A percentile compares a stretch with the other conserved stretches of the same genome.
These are phyloP conservation scores for Xylariaceae sp. DNA, from an alignment of 2,329 filamentous ascomycete species.

Conservation along the genomic window DNA sequence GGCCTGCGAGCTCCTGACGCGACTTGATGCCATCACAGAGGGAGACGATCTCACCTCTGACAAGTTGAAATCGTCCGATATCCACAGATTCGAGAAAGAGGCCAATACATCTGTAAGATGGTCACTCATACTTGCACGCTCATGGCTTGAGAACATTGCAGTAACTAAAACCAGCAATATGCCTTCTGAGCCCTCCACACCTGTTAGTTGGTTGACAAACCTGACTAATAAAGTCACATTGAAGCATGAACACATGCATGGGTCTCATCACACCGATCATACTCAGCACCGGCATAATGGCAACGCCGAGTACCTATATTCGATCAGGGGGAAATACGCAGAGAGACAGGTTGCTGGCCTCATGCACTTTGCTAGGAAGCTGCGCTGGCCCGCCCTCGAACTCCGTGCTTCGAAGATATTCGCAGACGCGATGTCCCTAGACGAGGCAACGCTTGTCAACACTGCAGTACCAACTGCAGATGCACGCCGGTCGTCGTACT, in stretches of 20 bases:
- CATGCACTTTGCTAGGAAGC: slow-evolving; percentile 60
- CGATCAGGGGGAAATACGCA: slow-evolving; percentile 54
- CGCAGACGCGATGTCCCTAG: slow-evolving; percentile 45
- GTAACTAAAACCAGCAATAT: slow-evolving; percentile 45
- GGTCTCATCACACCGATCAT: slow-evolving; percentile 36
- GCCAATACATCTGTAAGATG: slow-evolving; percentile 63
- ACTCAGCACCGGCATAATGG: slow-evolving; percentile 35
- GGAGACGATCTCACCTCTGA: slow-evolving; percentile 55
- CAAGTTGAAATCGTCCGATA: slow-evolving; percentile 52
- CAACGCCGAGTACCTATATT: slow-evolving; percentile 39
- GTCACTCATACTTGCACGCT: slow-evolving; percentile 62
- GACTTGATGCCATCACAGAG: slow-evolving; percentile 61
- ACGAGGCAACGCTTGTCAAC: slow-evolving; percentile 41
- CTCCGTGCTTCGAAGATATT: slow-evolving; percentile 47
- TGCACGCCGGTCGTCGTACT: slow-evolving; percentile 45
- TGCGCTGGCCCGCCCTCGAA: slow-evolving; percentile 62
- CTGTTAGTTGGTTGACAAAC: slow-evolving; percentile 54
- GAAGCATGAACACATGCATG: slow-evolving; percentile 35
- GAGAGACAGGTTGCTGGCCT: slow-evolving; percentile 60
- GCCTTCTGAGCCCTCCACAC: slow-evolving; percentile 33
- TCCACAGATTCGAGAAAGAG: slow-evolving; percentile 60
- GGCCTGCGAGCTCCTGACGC: slow-evolving; percentile 62
- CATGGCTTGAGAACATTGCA: slow-evolving; percentile 67
- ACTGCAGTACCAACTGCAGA: slow-evolving; percentile 38
- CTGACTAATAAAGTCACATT: slow-evolving; percentile 55